These are phyloP conservation scores for Lunularia cruciata DNA, from an alignment of 225 moss, liverwort and hornwort species.

Conservation along the genomic window DNA sequence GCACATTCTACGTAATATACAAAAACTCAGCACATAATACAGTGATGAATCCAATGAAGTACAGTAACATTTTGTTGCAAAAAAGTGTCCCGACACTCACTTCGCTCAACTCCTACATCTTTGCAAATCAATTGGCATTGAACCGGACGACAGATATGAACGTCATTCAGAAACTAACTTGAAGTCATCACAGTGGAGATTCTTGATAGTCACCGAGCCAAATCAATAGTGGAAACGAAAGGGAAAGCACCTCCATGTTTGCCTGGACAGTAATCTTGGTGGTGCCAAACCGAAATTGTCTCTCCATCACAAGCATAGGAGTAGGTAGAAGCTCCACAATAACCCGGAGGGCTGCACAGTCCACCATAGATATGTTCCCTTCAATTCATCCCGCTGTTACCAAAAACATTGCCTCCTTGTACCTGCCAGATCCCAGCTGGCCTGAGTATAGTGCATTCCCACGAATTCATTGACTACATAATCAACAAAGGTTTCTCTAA, in stretches of 20 bases:
- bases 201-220: no score
- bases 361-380: slow-evolving; percentile 56
- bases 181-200: no score
- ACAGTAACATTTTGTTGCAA: no score
- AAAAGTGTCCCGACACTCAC: no score
- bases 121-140: no score
- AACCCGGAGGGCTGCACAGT: slow-evolving; percentile 84
- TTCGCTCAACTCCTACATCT: no score
- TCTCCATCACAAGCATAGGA: slow-evolving; percentile 58
- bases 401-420: slow-evolving; percentile 45
- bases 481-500: background rate
- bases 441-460: slow-evolving; percentile 40
- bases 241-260: slow-evolving; percentile 64
- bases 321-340: slow-evolving; percentile 79
- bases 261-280: slow-evolving; percentile 55
- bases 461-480: background rate
- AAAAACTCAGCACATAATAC: no score
- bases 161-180: no score
- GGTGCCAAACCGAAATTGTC: slow-evolving; percentile 63
- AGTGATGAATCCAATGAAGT: no score
- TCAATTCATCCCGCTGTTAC: slow-evolving; percentile 56
- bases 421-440: slow-evolving; percentile 59
- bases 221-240: no score
- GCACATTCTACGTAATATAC: no score
- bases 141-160: no score